Percentiles rank a stretch among this genome's conserved stretches.
phyloP scores from a whole-genome alignment of 306 rosid species.

The Acacia acuminata region DNA sequence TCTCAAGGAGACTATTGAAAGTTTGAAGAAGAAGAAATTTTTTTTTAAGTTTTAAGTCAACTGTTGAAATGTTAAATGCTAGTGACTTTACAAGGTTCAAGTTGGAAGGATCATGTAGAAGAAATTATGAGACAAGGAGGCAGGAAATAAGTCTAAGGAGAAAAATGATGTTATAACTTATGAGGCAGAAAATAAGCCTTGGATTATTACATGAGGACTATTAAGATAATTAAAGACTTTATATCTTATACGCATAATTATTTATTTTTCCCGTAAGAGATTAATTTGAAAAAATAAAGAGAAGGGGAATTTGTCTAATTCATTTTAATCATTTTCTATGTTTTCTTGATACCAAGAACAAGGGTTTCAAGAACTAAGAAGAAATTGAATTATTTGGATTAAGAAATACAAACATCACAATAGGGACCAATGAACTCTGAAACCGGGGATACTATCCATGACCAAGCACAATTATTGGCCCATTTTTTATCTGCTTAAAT shows the following conservation, averaged over 20 bases:
- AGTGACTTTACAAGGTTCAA: neutral
- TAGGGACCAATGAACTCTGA: too few relatives aligned
- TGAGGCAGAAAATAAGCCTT: neutral
- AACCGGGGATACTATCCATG: too few relatives aligned
- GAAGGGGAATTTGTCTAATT: neutral
- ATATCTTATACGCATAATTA: neutral
- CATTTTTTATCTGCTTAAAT: too few relatives aligned
- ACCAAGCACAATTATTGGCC: too few relatives aligned
- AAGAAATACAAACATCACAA: neutral
- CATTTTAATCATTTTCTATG: neutral
- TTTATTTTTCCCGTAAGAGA: neutral
- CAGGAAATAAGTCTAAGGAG: neutral
- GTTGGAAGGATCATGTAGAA: slow-evolving; percentile 6
- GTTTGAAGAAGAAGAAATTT: slow-evolving; percentile 61
- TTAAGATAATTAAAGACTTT: neutral
- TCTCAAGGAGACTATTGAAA: slow-evolving; percentile 70
- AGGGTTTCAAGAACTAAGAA: neutral
- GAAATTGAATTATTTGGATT: neutral
- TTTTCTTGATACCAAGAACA: neutral
- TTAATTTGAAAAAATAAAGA: neutral
- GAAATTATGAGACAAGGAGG: neutral
- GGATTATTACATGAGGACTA: neutral
- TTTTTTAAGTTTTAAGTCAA: slow-evolving; percentile 45
- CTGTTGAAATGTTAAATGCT: neutral
- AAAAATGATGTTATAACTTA: neutral